Base-by-base conservation (phyloP, 2,329 filamentous ascomycete genomes). In the Penicillium decumbens region DNA sequence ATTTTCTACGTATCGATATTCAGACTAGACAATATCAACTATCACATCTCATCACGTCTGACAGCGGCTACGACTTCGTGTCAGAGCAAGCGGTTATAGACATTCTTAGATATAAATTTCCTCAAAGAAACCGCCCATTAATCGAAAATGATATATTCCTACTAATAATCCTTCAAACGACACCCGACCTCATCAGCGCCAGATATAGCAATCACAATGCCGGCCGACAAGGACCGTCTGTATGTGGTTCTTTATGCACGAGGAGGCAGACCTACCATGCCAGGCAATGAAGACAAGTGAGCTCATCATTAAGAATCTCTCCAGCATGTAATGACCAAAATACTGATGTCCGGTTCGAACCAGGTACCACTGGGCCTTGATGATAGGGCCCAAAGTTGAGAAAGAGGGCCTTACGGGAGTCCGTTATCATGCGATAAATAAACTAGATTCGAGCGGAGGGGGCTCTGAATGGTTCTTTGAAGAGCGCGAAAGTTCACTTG, bases 311-410 rank as follows among this genome's bases (percentile, higher is more conserved):
- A 10, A 41, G 23, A 13, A 41, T 12, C 38, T 41, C 12, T 28
- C 30, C n/a, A 5, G 24, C 25, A 10, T 13, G 18, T 28, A 29
- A 4, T 29, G 10, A 18, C 7, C 15, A 18, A 1, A 20, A 45
- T 10, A 32, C 32, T 55, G 18, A 49, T 45, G n/a, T 41, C 13
- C 18, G 5, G 15, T 33, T 35, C 18, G 18, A 43, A 25, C 28
- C 40, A 72, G 66, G 24, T 72, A 71, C 50, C 69, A 72, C 42
- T 73, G 67, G 69, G 67, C 66, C 9, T 53, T 72, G 13, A 62
- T 73, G n/a, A 53, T 68, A 12, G 69, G 68, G 9, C 69, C 68
- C 6, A 73, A 73, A 52, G n/a, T 42, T n/a, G 60, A 70, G 41
- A 37, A 38, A 8, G 28, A 56, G 1, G 50, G 46, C n/a, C 47